phyloP scores from a whole-genome alignment of 345 rosid species.

The Aethionema arabicum region DNA sequence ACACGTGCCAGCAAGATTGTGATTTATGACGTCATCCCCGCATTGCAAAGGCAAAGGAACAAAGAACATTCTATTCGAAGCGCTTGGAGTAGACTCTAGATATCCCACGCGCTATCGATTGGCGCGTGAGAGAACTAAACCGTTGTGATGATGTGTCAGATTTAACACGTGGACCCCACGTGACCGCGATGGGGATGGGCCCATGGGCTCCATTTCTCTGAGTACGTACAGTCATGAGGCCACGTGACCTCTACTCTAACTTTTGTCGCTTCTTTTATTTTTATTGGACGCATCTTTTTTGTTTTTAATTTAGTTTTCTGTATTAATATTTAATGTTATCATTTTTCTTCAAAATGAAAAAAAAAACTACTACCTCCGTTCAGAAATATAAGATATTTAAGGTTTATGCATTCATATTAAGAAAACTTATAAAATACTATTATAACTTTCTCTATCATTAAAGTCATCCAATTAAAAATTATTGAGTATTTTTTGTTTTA shows the following conservation, averaged over 20 bases:
- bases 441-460: no score
- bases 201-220: constrained; percentile 33
- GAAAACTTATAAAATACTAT: no score
- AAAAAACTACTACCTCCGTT: not conserved
- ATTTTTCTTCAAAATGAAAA: constrained; percentile 25
- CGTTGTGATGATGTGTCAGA: constrained; percentile 22
- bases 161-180: constrained; percentile 30
- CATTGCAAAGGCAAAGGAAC: constrained; percentile 21
- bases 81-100: constrained; percentile 17
- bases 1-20: constrained; percentile 16
- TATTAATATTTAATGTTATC: not conserved
- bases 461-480: no score
- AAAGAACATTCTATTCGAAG: constrained; percentile 36
- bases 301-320: not conserved
- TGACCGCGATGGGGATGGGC: constrained; percentile 23
- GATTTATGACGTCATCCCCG: constrained; percentile 18
- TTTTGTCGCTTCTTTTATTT: constrained; percentile 32
- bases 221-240: constrained; percentile 32
- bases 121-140: constrained; percentile 14
- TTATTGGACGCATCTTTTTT: constrained; percentile 25
- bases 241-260: constrained; percentile 36
- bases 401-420: no score
- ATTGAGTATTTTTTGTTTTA: no score
- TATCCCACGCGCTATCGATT: not conserved
- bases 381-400: no score